Conservation (phyloP, 345 rosid genomes). For the Brassica nigra region DNA sequence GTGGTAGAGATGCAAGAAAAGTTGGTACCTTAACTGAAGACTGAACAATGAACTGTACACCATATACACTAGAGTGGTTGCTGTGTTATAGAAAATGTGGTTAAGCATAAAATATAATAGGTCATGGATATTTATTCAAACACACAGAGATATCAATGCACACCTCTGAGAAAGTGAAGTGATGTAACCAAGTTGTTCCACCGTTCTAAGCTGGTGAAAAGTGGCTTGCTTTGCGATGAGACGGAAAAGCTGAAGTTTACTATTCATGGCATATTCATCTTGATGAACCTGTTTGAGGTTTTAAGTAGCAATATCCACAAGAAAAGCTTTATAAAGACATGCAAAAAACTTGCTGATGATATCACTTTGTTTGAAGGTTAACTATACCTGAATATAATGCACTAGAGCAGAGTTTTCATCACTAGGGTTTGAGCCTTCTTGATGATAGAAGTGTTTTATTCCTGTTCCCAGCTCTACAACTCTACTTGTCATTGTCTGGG, state of each 20-base stretch:
- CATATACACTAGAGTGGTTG: background rate
- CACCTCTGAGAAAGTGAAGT: background rate
- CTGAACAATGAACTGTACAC: background rate
- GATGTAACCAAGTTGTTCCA: conserved; percentile 4
- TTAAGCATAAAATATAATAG: background rate
- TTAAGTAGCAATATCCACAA: background rate
- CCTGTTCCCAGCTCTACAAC: conserved; percentile 65
- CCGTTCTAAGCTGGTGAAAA: background rate
- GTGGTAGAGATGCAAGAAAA: background rate
- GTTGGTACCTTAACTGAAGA: conserved; percentile 1
- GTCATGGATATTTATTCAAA: background rate
- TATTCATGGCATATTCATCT: conserved; percentile 52
- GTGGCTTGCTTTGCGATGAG: background rate
- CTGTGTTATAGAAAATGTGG: background rate
- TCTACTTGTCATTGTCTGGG: conserved; percentile 68
- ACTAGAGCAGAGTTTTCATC: conserved; percentile 81
- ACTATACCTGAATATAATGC: conserved; percentile 84
- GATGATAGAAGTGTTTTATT: conserved; percentile 53
- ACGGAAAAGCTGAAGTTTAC: background rate
- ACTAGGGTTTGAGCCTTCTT: conserved; percentile 64
- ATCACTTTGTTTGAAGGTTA: background rate
- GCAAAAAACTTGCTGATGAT: background rate
- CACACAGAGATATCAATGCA: background rate
- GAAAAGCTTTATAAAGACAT: background rate
- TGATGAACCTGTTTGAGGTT: conserved; percentile 65